These are phyloP conservation scores for Alternaria gansuensis DNA, from an alignment of 2,329 filamentous ascomycete species.

Conservation along the genomic window DNA sequence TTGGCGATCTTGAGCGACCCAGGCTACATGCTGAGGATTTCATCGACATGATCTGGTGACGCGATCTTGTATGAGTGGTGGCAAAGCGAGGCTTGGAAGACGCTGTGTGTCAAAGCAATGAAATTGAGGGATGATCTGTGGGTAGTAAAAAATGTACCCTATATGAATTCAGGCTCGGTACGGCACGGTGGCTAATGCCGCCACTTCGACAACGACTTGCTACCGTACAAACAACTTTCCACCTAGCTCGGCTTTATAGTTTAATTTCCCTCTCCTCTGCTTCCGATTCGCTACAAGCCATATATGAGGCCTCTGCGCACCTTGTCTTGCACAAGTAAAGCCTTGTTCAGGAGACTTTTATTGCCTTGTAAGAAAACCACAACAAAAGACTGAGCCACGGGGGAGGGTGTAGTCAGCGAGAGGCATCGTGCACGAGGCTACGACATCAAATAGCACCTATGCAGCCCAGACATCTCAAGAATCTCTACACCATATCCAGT, in stretches of 20 bases:
- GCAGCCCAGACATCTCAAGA: constrained; percentile 1
- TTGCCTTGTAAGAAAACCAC: too few species aligned
- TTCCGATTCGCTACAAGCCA: too few species aligned
- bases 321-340: too few species aligned
- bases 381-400: too few species aligned
- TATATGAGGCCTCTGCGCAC: too few species aligned
- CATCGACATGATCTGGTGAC: background rate
- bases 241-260: too few species aligned
- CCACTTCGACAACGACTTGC: background rate
- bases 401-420: background rate
- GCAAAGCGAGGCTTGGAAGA: constrained; percentile 7
- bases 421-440: constrained; percentile 1
- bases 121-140: constrained; percentile 11
- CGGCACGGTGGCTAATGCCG: constrained; percentile 20
- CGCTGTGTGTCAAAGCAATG: constrained; percentile 5
- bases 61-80: constrained; percentile 1
- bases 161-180: constrained; percentile 20
- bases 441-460: constrained; percentile 1
- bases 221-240: background rate
- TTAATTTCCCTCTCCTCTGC: too few species aligned
- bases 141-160: constrained; percentile 12
- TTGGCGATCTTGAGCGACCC: background rate
- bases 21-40: background rate
- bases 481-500: background rate
- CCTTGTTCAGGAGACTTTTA: too few species aligned